Evolutionary conservation across 768 basidiomycete genomes (phyloP).

Genomic region (Hypholoma sublateritium): DNA sequence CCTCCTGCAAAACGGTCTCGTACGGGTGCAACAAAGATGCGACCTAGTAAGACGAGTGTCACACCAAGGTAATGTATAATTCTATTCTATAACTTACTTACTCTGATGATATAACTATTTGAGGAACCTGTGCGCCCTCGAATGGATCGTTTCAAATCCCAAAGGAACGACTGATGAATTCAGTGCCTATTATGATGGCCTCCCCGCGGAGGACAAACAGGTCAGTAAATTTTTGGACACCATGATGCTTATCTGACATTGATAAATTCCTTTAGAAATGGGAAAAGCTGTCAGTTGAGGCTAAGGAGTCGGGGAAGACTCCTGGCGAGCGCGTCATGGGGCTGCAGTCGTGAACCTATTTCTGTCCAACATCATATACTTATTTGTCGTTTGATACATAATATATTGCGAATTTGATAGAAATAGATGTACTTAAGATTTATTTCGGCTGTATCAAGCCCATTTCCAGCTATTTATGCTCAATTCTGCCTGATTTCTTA

Average conservation of each 20-base stretch:
- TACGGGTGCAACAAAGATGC: constrained; percentile 2
- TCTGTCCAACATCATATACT: constrained; percentile 1
- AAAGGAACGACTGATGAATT: constrained; percentile 13
- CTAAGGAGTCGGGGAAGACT: constrained; percentile 4
- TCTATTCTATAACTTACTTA: background rate
- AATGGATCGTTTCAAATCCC: constrained; percentile 4
- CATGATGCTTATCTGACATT: background rate
- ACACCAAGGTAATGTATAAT: constrained; percentile 1
- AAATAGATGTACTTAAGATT: background rate
- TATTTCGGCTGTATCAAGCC: background rate
- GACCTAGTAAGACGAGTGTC: background rate
- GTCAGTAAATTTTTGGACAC: constrained; percentile 3
- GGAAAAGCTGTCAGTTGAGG: constrained; percentile 4
- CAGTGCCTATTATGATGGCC: constrained; percentile 10
- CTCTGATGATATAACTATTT: background rate
- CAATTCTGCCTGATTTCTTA: background rate
- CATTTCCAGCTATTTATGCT: background rate
- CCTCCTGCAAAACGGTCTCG: background rate
- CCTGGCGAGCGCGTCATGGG: background rate
- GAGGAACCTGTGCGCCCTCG: constrained; percentile 5
- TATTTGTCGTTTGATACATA: constrained; percentile 1
- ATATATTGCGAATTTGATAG: constrained; percentile 2
- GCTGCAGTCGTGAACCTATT: background rate
- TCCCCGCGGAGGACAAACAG: constrained; percentile 7
- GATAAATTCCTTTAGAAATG: background rate